Base-by-base conservation (phyloP, 2,329 filamentous ascomycete genomes). In the Fusarium staphyleae region DNA sequence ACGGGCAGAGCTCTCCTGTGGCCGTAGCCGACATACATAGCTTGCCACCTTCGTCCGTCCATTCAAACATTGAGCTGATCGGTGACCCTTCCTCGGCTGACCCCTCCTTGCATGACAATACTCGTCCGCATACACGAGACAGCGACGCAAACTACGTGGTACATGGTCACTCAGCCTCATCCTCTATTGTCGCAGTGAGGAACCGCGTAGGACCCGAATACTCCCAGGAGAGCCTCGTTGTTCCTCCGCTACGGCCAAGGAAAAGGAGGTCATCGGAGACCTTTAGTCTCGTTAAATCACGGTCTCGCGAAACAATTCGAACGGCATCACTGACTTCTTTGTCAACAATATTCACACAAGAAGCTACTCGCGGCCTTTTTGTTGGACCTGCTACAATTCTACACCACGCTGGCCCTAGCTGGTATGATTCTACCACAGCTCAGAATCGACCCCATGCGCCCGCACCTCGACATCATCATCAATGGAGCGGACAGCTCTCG, bases 401-500 rank as follows among this genome's bases (percentile, higher is more conserved):
- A 15, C 52, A 69, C 19, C 66, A 70, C 33, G 47, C 56, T 34
- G 64, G 62, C 11, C 42, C 66, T 13, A 53, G 55, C 29, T 67
- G 66, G 57, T 57, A 62, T 22, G 53, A 67, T 8, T 54, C 65
- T n/a, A 14, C 22, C 32, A n/a, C 28, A 6, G n/a, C 42, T 12
- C 52, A 53, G 19, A 47, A 45, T 12, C 46, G 55, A 22, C 46
- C 67, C 13, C 54, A 60, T 8, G 47, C 30, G 14, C 41, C 48
- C 22, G 33, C 52, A 37, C 34, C 56, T 39, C 70, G 77, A 52
- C 77, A 79, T 48, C 83, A 79, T 48, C 83, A 85, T 66, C 82
- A 82, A 78, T 87, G 84, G 83, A 86, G 83, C 70, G 81, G 82
- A 36, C 83, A 86, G 70, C 76, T 87, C 34, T 87, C 85, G 32